A percentile compares a stretch with the other conserved stretches of the same genome.
Conservation (phyloP, 192 early-diverging fungal genomes). For the Backusella tarrabulga region DNA sequence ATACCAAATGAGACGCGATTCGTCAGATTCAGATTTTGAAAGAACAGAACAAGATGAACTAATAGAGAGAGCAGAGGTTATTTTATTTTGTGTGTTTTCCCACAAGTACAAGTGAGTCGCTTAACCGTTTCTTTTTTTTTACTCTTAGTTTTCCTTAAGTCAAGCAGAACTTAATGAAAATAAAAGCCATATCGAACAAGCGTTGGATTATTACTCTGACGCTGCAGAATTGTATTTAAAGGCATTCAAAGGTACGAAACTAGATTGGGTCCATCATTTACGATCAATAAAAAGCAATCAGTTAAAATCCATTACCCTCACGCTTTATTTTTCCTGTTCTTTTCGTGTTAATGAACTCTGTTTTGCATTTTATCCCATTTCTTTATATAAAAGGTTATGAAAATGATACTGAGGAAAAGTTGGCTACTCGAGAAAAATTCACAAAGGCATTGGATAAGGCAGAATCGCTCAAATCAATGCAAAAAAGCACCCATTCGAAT, state of each 20-base stretch:
- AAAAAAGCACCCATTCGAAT: conserved; percentile 6
- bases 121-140: not conserved
- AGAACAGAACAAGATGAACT: conserved; percentile 5
- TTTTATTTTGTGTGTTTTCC: not conserved
- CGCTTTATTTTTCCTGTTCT: not conserved
- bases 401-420: conserved; percentile 5
- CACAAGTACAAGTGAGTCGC: not conserved
- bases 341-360: not conserved
- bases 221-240: conserved; percentile 46
- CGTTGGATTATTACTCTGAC: conserved; percentile 49
- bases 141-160: conserved; percentile 19
- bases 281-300: not conserved
- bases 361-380: not conserved
- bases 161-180: conserved; percentile 33
- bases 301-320: not conserved
- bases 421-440: conserved; percentile 24
- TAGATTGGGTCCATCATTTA: not conserved
- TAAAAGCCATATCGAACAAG: conserved; percentile 42
- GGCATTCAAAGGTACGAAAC: conserved; percentile 43
- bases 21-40: not conserved
- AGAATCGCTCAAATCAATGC: conserved; percentile 47
- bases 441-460: conserved; percentile 38
- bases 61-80: conserved; percentile 31
- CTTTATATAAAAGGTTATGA: not conserved
- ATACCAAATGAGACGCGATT: not conserved